These are phyloP conservation scores for Corymbia maculata DNA, from an alignment of 345 rosid genomes.

Conservation along the genomic window DNA sequence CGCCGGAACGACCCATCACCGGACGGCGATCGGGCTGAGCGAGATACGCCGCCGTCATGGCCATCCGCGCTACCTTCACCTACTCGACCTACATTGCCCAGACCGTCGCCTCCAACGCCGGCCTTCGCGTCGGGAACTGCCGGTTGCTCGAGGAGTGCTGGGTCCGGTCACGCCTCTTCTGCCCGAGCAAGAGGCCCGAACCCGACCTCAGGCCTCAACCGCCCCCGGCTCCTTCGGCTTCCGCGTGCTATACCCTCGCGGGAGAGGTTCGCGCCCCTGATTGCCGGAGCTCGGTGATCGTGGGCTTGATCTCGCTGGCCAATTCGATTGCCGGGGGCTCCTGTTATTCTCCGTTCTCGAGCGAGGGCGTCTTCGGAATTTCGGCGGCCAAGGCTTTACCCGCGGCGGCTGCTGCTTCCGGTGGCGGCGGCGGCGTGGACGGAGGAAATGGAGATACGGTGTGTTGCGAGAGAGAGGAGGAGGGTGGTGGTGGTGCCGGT, in stretches of 20 bases:
- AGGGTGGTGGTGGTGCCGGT: constrained; percentile 12
- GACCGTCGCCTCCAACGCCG: constrained; percentile 43
- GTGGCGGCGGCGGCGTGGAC: constrained; percentile 22
- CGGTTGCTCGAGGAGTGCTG: constrained; percentile 45
- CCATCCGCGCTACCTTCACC: constrained; percentile 57
- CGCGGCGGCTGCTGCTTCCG: neutral
- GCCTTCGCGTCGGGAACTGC: constrained; percentile 32
- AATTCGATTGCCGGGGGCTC: constrained; percentile 25
- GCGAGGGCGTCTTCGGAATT: constrained; percentile 30
- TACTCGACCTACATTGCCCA: constrained; percentile 57
- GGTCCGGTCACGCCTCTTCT: constrained; percentile 35
- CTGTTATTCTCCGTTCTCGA: neutral
- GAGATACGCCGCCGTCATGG: constrained; percentile 31
- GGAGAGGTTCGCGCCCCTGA: constrained; percentile 31
- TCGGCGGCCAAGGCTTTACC: constrained; percentile 34
- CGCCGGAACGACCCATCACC: neutral
- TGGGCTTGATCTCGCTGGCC: constrained; percentile 46
- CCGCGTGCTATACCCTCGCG: constrained; percentile 36
- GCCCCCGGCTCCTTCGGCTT: neutral
- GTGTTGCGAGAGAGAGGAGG: constrained; percentile 9
- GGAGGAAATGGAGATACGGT: constrained; percentile 1
- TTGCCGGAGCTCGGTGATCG: constrained; percentile 26
- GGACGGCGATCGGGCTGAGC: constrained; percentile 13
- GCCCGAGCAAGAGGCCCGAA: constrained; percentile 26
- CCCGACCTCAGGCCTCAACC: constrained; percentile 9